Base-by-base conservation (phyloP, 2,329 filamentous ascomycete species). In the Teratosphaeria viscida region DNA sequence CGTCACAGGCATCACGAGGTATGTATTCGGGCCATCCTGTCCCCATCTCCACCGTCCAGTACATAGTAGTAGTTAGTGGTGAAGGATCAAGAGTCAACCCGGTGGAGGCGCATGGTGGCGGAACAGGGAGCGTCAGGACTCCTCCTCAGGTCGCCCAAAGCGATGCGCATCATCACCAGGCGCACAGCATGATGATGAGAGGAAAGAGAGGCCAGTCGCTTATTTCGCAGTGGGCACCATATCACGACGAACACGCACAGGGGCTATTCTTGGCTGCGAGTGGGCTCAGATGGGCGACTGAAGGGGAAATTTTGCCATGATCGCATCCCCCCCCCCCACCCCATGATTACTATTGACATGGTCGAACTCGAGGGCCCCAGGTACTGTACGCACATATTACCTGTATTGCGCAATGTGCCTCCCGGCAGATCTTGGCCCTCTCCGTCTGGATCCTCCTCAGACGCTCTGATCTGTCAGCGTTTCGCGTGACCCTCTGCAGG, bases 321-420 rank as follows among this genome's bases (percentile, higher is more conserved):
- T 43, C 37, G 37, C 37, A 14, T 23, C 43, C 43, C 23, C 23
- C 23, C 23, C 23, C 23, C 43, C 23, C 23, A 2, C 19, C 23
- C 23, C 23, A 23, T 23, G 23, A 23, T 23, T 2, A 23, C 2
- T 23, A 23, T 23, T 23, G 23, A 23, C 23, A 23, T 49, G 26
- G 43, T 49, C 19, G 19, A 58, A 54, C 43, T 56, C 54, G 56
- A 56, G 54, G 23, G 23, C 19, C 57, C 34, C 57, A 55, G 56
- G 60, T 58, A 23, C 23, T 23, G 23, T 23, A 64, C 61, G 64
- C 60, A 60, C 56, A 59, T 60, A 64, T 61, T 62, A 65, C 66
- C 65, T 59, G 54, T 61, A 62, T 68, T 68, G 66, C 66, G 66
- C 66, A 67, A 68, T 67, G 62, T 65, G 64, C 64, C 63, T 58